Evolutionary conservation across 352 stramenopile species (phyloP).

Genomic region (Pythium dissimile): DNA sequence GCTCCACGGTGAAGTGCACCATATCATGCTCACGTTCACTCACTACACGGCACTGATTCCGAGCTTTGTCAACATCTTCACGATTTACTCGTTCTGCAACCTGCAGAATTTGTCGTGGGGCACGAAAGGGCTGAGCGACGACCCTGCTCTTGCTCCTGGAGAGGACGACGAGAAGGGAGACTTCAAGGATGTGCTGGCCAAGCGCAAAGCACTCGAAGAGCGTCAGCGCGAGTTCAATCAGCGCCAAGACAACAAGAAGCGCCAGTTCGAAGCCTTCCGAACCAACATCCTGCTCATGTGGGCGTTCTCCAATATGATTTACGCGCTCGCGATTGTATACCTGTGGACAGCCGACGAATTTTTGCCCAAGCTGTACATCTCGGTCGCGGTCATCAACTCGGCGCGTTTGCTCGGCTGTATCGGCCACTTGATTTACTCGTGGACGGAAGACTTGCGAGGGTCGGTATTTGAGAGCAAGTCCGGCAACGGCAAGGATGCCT

Average conservation of each 20-base stretch:
- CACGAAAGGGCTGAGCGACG: conserved; percentile 65
- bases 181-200: conserved; percentile 82
- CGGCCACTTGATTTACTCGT: conserved; percentile 70
- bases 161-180: conserved; percentile 74
- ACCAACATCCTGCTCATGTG: conserved; percentile 80
- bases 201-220: conserved; percentile 68
- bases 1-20: conserved; percentile 74
- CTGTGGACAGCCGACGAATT: conserved; percentile 53
- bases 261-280: conserved; percentile 79
- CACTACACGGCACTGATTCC: conserved; percentile 86
- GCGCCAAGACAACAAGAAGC: conserved; percentile 65
- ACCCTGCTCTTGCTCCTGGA: conserved; percentile 34
- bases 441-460: conserved; percentile 30
- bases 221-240: conserved; percentile 52
- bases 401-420: conserved; percentile 61
- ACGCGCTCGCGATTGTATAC: conserved; percentile 68
- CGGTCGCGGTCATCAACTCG: conserved; percentile 68
- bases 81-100: conserved; percentile 90
- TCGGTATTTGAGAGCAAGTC: conserved; percentile 20
- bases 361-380: conserved; percentile 69
- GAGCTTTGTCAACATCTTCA: conserved; percentile 89
- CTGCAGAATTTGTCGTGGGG: conserved; percentile 87
- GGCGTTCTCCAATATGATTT: conserved; percentile 81
- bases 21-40: conserved; percentile 84
- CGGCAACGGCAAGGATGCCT: conserved; percentile 41